Conservation (phyloP, 2,329 filamentous ascomycete genomes). For the Elsinoe perseae region DNA sequence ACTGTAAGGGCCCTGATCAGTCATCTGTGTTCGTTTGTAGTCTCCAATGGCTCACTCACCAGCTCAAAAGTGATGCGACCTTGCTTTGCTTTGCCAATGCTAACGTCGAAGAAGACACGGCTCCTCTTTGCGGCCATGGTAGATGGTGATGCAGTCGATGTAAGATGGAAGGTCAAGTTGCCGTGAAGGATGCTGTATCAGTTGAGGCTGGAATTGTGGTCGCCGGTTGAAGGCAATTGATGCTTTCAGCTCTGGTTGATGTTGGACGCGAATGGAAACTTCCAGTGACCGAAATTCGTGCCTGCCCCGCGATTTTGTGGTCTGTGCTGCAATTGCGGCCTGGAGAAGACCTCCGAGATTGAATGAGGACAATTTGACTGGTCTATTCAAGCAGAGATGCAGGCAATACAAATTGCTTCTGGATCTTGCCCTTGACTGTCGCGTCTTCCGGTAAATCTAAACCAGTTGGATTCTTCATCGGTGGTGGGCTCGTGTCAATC, state of each 20-base stretch:
- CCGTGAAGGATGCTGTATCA: too few species aligned
- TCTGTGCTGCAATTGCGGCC: not conserved
- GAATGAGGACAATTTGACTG: not conserved
- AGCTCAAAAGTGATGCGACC: conserved; percentile 86
- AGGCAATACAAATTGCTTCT: conserved; percentile 30
- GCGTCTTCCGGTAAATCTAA: conserved; percentile 24
- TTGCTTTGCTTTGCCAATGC: conserved; percentile 63
- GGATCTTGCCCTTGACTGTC: conserved; percentile 27
- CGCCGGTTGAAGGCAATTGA: not conserved
- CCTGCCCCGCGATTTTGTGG: conserved; percentile 14
- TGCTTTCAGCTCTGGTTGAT: not conserved
- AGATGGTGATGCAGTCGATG: not conserved
- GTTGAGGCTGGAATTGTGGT: not conserved
- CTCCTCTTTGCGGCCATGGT: conserved; percentile 41
- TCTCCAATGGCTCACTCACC: conserved; percentile 36
- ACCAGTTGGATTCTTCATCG: conserved; percentile 30
- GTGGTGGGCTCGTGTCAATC: conserved; percentile 41
- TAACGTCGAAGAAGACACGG: conserved; percentile 89
- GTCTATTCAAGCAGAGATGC: conserved; percentile 31
- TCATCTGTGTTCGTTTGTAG: too few species aligned
- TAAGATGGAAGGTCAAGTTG: not conserved
- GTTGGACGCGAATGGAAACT: conserved; percentile 11
- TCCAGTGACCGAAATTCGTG: conserved; percentile 8
- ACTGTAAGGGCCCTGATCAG: conserved; percentile 23
- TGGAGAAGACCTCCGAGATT: conserved; percentile 1